Conservation (phyloP, 371 early-diverging fungal genomes). For the Lichtheimia corymbifera region DNA sequence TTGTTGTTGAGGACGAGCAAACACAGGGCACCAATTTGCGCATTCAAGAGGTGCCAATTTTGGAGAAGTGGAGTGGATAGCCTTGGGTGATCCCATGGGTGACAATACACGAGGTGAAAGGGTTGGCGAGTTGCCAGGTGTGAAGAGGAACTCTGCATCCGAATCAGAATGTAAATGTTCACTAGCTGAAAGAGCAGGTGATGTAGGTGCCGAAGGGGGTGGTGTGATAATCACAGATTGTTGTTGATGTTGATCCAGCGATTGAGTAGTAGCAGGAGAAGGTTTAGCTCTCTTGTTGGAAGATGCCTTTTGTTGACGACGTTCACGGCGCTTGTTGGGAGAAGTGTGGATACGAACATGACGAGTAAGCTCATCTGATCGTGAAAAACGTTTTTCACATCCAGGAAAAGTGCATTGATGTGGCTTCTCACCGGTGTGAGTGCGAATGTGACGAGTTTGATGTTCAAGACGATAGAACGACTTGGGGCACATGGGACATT, state of each 20-base stretch:
- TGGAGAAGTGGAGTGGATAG: not conserved
- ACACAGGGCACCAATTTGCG: slow-evolving; percentile 20
- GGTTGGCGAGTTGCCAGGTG: slow-evolving; percentile 47
- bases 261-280: not conserved
- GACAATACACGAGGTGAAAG: slow-evolving; percentile 26
- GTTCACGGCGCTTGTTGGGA: slow-evolving; percentile 24
- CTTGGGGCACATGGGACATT: slow-evolving; percentile 66
- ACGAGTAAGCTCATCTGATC: slow-evolving; percentile 69
- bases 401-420: slow-evolving; percentile 70
- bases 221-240: slow-evolving; percentile 10
- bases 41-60: slow-evolving; percentile 37
- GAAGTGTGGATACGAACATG: slow-evolving; percentile 66
- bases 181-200: slow-evolving; percentile 43
- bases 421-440: slow-evolving; percentile 86
- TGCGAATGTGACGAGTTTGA: slow-evolving; percentile 77
- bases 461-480: slow-evolving; percentile 71
- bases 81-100: slow-evolving; percentile 16
- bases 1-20: slow-evolving; percentile 14
- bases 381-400: slow-evolving; percentile 78
- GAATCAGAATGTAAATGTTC: slow-evolving; percentile 40
- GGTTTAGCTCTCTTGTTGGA: slow-evolving; percentile 6
- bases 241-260: not conserved
- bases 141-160: slow-evolving; percentile 39
- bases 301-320: slow-evolving; percentile 4
- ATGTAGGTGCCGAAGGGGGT: slow-evolving; percentile 41